Evolutionary conservation across 352 stramenopile species (phyloP), one percentile per base, ranked within the genome.

Genomic region (Globisporangium cederbergense): DNA sequence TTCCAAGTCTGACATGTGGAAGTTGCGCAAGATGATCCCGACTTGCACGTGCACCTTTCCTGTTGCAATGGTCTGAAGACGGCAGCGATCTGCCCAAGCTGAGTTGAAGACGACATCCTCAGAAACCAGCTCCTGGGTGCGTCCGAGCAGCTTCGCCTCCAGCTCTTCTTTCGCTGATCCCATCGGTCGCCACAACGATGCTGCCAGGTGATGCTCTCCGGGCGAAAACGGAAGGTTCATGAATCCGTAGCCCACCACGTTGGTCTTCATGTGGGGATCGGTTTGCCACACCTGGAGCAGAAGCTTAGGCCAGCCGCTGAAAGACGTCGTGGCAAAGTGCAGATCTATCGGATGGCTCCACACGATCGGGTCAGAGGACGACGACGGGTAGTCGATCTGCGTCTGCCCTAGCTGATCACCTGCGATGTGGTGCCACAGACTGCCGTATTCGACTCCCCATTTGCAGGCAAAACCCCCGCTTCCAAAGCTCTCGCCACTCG

Each of bases 261-360:
- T 79, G 32, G 76, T 64, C 32, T 76, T 74, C 73, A 81, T 83
- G 67, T 68, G 70, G 4, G 69, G 67, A 42, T 92, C 78, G 13
- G 75, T 68, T 43, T 68, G 72, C 80, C 80, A 90, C 14, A 91
- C 78, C 69, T 91, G 80, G 5, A 93, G 67, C 28, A 90, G 46
- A 4, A 90, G 45, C 50, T 82, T 86, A 1, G 83, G 81, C 83
- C 83, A 91, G 22, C 79, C 79, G 16, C 86, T 70, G 32, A 91
- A 79, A 0, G 77, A 75, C 8, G 71, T 76, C 18, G 75, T 83
- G 4, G 71, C 72, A 20, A 89, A 84, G 63, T 92, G 83, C 34
- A 91, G 67, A 66, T 90, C 81, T 28, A 93, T 74, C 5, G 83
- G 83, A 47, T 93, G 79, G 20, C 68, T 70, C 81, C 83, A 91